Base-by-base conservation (phyloP, 1,284 basidiomycete genomes). In the Vanrija sp. region DNA sequence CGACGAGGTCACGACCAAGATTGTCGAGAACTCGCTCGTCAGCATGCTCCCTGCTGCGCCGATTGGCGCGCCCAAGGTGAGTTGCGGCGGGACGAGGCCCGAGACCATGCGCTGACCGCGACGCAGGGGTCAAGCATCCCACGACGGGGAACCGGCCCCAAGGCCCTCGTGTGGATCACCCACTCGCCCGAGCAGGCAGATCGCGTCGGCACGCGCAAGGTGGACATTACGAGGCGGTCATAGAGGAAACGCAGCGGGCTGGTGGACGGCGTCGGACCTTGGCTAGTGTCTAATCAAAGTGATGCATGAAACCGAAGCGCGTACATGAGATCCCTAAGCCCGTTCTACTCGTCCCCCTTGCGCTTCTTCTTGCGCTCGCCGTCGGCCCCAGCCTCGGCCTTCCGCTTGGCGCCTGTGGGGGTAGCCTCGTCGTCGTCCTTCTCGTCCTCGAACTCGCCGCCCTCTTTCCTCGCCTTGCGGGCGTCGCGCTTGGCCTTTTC, bases 91-190 rank as follows among this genome's bases (percentile, higher is more conserved):
- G 10, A 28, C 28, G 28, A 3, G 43, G 38, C 46, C 38, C 23
- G 52, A 10, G 50, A 42, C 12, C 45, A 46, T 34, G 34, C 43
- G 9, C 47, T 57, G n/a, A 45, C 44, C 29, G 25, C n/a, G 34
- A 23, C 12, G 34, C 23, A 52, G 47, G 26, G 38, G 2, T 23
- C n/a, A 16, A 38, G 46, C 34, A 48, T 42, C 23, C 47, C 42
- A 6, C 54, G 65, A 23, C 59, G 50, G 23, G 62, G 55, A 2
- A 48, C 23, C 2, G 66, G 69, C 2, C 66, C 89, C 49, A 86
- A 88, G 67, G 86, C 88, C 0, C 75, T 91, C 42, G 67, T 92
- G 6, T 92, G 90, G 90, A 89, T 92, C 63, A 92, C 90, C 0
- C 89, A 92, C 71, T 88, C 87, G 0, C 82, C 84, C 6, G 87